phyloP scores from a whole-genome alignment of 306 rosid genomes.

The Trifolium dubium region DNA sequence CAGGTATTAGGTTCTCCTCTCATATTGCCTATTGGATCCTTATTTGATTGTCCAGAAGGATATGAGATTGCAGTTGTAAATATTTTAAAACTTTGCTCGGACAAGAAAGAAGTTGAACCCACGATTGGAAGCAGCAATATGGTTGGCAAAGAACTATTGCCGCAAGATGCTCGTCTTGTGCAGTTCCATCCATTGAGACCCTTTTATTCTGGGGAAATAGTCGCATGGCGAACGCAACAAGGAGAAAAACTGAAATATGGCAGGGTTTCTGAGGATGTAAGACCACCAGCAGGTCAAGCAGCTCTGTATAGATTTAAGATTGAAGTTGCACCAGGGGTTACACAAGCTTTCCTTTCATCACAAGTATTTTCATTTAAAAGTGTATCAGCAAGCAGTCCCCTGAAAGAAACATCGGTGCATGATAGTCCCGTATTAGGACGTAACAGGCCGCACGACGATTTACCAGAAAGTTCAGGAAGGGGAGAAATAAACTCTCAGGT shows the following conservation, averaged over 20 bases:
- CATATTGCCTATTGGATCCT: slow-evolving; percentile 81
- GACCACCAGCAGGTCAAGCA: slow-evolving; percentile 94
- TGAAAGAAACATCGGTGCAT: slow-evolving; percentile 48
- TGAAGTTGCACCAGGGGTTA: slow-evolving; percentile 68
- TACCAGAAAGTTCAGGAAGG: slow-evolving; percentile 63
- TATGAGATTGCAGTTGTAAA: slow-evolving; percentile 76
- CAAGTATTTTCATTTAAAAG: slow-evolving; percentile 88
- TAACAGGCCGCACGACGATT: slow-evolving; percentile 38
- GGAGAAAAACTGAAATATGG: slow-evolving; percentile 96
- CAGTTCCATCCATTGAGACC: slow-evolving; percentile 97
- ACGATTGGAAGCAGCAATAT: slow-evolving; percentile 59
- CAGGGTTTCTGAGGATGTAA: slow-evolving; percentile 79
- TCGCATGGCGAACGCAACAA: slow-evolving; percentile 92
- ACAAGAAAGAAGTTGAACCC: slow-evolving; percentile 76
- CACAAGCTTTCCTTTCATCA: slow-evolving; percentile 75
- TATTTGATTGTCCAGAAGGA: slow-evolving; percentile 86
- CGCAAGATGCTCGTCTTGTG: slow-evolving; percentile 91
- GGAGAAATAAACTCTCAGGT: slow-evolving; percentile 72
- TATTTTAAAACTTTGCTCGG: slow-evolving; percentile 77
- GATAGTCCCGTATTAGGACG: slow-evolving; percentile 44
- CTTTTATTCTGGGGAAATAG: slow-evolving; percentile 92
- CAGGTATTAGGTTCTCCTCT: slow-evolving; percentile 88
- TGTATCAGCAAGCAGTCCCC: slow-evolving; percentile 60
- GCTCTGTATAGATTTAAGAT: slow-evolving; percentile 85
- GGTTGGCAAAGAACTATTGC: slow-evolving; percentile 77